Evolutionary conservation across 192 early-diverging fungal genomes (phyloP), one percentile per base, ranked within the genome.

Genomic region (Geosiphon pyriformis): DNA sequence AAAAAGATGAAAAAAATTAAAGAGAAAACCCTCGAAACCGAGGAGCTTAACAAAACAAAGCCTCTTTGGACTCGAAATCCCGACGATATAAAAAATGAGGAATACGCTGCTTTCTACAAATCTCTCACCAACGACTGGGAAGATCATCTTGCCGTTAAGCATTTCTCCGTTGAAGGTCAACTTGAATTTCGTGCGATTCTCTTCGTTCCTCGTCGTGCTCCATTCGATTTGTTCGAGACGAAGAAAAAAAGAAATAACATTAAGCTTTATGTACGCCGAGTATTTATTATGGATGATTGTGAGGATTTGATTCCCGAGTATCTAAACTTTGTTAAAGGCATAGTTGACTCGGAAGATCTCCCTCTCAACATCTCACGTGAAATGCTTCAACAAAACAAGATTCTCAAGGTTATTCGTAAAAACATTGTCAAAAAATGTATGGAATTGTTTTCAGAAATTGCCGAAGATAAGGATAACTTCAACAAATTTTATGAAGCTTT

Each of bases 181-280:
- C 86, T 99, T 69, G 94, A 98, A 81, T 98, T 99, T 94, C 89
- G 94, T 77, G 94, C 95, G 72, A 91, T 99, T 74, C 88, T 99
- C 72, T 99, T 92, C 72, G 87, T 96, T 47, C 96, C 97, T 78
- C 81, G 87, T 79, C 93, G 94, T 78, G 94, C 94, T 72, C 97
- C 97, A 65, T 95, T 96, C 78, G 96, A 97, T 79, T 83, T 98
- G 82, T 98, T 96, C 71, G 94, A 99, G 85, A 83, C 85, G 74
- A 93, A 94, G 88, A 96, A 96, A 92, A 98, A 98, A 90, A 90
- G 94, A 78, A 96, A 96, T 90, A 98, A 97, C 92, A 97, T 99
- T 88, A 98, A 97, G 87, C 87, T 99, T 68, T 99, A 97, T 80
- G 95, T 98, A 73, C 94, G 95, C 75, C 94, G 96, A 72, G 97